Base-by-base conservation (phyloP, 352 stramenopile species). In the Phytophthora litchii region DNA sequence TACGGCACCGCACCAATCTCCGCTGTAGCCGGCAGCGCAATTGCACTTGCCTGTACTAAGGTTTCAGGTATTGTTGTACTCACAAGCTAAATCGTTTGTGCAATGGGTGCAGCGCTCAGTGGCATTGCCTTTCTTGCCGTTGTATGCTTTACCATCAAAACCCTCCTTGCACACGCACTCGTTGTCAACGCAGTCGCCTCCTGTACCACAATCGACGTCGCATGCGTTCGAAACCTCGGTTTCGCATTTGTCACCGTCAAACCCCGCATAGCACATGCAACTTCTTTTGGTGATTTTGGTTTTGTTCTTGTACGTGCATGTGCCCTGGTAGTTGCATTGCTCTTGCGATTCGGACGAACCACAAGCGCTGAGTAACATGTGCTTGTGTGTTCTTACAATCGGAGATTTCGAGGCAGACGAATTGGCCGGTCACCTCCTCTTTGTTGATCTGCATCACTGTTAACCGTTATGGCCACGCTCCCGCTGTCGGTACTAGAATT, bases 281-380 rank as follows among this genome's bases (percentile, higher is more conserved):
- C 25, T 72, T 19, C 74, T 68, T 35, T 68, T 77, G 61, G 43
- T 84, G 46, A 81, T 80, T 31, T 66, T 81, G 35, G 71, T 53
- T 48, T 74, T 77, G 23, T 37, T 72, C 42, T 75, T 68, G 68
- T 88, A 88, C 49, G 77, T 82, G 64, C 78, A 88, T 13, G 78
- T 88, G n/a, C 78, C 78, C 42, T 83, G 78, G 66, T 86, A 77
- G 48, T 73, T 84, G 60, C 74, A 83, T 45, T 67, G 56, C 13
- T 53, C 60, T 21, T 70, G 71, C 19, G 60, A 68, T 53, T 57
- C 41, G 13, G 65, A 21, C 13, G 68, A 71, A 19, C 72, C 74
- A 36, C 74, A 83, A 1, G 61, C 64, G 38, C 25, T 52, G 0
- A 44, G 17, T 66, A 62, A 36, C 74, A 78, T 6, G 53, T 65